Conservation (phyloP, 2,329 filamentous ascomycete genomes). For the Pseudogymnoascus sp. region DNA sequence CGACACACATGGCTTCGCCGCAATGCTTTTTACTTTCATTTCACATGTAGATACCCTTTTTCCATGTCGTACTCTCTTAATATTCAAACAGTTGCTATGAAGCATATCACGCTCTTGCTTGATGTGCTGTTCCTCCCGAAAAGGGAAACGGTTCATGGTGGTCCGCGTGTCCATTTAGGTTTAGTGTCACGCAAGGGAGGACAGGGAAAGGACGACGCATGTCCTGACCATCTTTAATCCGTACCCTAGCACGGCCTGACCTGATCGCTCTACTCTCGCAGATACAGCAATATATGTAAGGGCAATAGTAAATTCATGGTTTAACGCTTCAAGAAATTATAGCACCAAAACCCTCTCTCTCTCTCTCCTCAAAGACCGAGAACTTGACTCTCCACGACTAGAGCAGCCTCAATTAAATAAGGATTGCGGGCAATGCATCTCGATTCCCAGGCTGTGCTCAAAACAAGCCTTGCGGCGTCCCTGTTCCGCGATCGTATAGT, state of each 20-base stretch:
- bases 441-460: background rate
- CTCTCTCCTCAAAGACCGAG: background rate
- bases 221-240: background rate
- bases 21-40: constrained; percentile 5
- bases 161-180: background rate
- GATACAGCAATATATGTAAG: background rate
- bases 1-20: background rate
- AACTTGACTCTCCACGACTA: background rate
- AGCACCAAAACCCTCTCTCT: background rate
- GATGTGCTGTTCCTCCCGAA: background rate
- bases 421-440: background rate
- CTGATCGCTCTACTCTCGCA: background rate
- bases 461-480: background rate
- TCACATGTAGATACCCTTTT: constrained; percentile 7
- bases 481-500: background rate
- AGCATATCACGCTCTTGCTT: background rate
- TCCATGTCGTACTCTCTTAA: constrained; percentile 1
- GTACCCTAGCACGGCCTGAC: background rate
- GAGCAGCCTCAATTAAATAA: background rate
- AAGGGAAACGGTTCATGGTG: background rate
- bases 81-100: background rate
- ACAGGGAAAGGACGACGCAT: background rate
- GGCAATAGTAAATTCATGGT: background rate
- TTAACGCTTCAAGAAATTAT: background rate
- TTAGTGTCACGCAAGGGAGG: background rate